phyloP scores from a whole-genome alignment of 305 asterid genomes.

The Nicotiana rustica region DNA sequence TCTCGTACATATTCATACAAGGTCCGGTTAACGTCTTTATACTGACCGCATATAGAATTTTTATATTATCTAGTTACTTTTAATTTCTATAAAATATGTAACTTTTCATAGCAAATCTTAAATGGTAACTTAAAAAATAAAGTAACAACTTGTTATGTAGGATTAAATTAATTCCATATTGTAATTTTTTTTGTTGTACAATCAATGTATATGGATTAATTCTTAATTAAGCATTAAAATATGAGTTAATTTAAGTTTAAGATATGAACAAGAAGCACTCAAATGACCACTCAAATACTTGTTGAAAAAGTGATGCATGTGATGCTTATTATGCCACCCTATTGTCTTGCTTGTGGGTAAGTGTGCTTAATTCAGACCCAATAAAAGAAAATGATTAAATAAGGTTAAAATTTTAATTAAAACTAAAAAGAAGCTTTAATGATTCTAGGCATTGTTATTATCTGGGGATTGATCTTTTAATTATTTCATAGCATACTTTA shows the following conservation, averaged over 20 bases:
- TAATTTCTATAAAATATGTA: not conserved
- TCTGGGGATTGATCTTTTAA: constrained; percentile 29
- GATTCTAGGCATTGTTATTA: constrained; percentile 31
- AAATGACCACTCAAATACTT: constrained; percentile 38
- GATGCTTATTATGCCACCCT: constrained; percentile 65
- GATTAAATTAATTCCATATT: not conserved
- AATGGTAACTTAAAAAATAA: not conserved
- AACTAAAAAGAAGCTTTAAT: constrained; percentile 25
- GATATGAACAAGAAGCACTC: constrained; percentile 20
- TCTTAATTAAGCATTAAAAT: not conserved
- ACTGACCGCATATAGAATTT: not conserved
- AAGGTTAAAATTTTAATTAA: constrained; percentile 29
- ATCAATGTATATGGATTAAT: too few species aligned
- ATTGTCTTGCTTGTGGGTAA: constrained; percentile 80
- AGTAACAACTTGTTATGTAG: not conserved
- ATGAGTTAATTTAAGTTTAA: not conserved
- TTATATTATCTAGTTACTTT: not conserved
- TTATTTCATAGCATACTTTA: constrained; percentile 23
- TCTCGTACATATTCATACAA: fast-evolving
- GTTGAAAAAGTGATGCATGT: constrained; percentile 58
- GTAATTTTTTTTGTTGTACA: fast-evolving
- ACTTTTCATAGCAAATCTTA: not conserved
- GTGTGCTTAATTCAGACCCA: constrained; percentile 38
- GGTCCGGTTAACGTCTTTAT: fast-evolving
- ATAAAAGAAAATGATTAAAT: constrained; percentile 30